phyloP scores from a whole-genome alignment of 2,329 filamentous ascomycete genomes.

The Beauveria rudraprayagi region DNA sequence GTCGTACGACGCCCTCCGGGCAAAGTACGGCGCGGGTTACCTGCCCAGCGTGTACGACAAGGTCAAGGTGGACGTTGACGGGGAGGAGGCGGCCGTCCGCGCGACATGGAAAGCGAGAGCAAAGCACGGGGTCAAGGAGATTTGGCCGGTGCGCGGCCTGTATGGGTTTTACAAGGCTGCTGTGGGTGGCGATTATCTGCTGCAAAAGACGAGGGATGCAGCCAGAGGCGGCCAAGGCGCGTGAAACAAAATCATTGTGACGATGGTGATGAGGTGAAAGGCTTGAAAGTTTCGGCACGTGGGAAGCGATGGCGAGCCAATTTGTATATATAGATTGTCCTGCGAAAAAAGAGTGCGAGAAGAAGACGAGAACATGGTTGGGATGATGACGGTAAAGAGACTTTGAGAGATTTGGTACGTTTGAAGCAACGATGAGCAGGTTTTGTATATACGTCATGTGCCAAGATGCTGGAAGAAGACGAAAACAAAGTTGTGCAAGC shows the following conservation, averaged over 20 bases:
- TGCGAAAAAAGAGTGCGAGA: no score
- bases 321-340: no score
- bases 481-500: no score
- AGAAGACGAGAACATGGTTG: no score
- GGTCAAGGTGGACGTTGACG: slow-evolving; percentile 43
- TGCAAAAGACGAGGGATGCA: slow-evolving; percentile 25
- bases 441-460: no score
- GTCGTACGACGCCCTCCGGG: slow-evolving; percentile 51
- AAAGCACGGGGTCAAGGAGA: slow-evolving; percentile 22
- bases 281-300: neutral
- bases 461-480: no score
- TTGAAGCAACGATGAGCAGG: neutral
- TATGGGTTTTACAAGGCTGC: slow-evolving; percentile 39
- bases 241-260: no score
- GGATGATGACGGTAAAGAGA: neutral
- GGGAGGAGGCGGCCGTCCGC: slow-evolving; percentile 23
- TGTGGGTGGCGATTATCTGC: slow-evolving; percentile 37
- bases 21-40: slow-evolving; percentile 49
- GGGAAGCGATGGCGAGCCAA: neutral
- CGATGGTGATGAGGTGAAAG: neutral
- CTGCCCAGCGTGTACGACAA: slow-evolving; percentile 62
- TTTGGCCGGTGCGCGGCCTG: slow-evolving; percentile 37
- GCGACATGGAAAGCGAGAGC: slow-evolving; percentile 22
- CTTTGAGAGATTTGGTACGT: neutral
- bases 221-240: neutral